These are phyloP conservation scores for Neopestalotiopsis clavispora DNA, from an alignment of 2,329 filamentous ascomycete species.

Conservation along the genomic window DNA sequence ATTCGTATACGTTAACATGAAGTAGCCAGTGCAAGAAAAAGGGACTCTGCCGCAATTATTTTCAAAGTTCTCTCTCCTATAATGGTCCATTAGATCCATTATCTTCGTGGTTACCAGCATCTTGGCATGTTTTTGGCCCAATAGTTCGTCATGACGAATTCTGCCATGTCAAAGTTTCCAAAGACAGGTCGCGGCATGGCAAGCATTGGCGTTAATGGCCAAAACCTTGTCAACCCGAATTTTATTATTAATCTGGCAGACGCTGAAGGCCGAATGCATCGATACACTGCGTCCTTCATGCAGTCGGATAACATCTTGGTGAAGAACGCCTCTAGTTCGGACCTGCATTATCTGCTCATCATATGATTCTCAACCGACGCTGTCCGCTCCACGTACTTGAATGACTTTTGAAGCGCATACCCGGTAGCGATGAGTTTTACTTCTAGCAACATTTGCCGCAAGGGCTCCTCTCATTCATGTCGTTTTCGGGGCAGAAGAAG, in stretches of 20 bases:
- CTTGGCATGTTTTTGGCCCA: no score
- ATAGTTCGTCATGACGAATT: no score
- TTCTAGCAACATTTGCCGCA: background rate
- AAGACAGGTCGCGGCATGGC: no score
- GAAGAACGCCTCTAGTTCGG: background rate
- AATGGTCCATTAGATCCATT: no score
- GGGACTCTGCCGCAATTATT: no score
- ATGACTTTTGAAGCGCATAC: background rate
- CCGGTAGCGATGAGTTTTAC: background rate
- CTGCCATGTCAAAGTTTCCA: no score
- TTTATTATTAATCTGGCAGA: background rate
- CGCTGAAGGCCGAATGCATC: background rate
- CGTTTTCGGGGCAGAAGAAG: background rate
- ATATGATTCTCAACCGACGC: background rate
- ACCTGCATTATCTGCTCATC: slow-evolving; percentile 3
- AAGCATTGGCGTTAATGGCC: no score
- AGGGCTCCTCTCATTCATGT: background rate
- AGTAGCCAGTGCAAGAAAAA: no score
- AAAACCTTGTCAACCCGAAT: background rate
- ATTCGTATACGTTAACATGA: no score
- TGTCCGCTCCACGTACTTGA: background rate
- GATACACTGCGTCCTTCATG: background rate
- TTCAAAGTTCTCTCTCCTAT: no score
- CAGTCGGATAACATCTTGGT: background rate
- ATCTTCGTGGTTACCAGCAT: no score